A percentile compares a stretch with the other conserved stretches of the same genome.
Conservation (phyloP, 2,329 filamentous ascomycete species). For the Fusarium siculi region DNA sequence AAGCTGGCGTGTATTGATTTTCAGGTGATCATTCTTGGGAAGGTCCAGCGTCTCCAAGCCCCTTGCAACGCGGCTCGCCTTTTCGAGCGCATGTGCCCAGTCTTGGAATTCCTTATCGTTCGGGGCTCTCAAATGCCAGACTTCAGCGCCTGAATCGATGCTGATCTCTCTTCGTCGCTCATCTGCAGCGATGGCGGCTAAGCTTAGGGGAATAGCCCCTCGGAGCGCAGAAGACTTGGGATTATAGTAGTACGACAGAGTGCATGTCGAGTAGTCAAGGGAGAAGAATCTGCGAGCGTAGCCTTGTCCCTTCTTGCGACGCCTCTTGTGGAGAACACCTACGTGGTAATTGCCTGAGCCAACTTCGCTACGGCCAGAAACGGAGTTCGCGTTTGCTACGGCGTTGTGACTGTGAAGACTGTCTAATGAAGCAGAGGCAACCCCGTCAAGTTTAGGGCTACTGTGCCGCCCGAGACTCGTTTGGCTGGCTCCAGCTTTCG, state of each 20-base stretch:
- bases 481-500: conserved; percentile 55
- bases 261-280: conserved; percentile 92
- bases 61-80: conserved; percentile 75
- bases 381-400: conserved; percentile 57
- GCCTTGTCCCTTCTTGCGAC: conserved; percentile 92
- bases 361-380: conserved; percentile 64
- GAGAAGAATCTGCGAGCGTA: conserved; percentile 96
- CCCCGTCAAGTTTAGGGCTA: conserved; percentile 58
- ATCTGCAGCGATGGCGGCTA: conserved; percentile 91
- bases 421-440: conserved; percentile 66
- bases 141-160: conserved; percentile 94
- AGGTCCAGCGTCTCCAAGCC: conserved; percentile 57
- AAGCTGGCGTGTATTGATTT: conserved; percentile 43
- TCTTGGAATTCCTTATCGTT: conserved; percentile 86
- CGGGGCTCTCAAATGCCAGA: conserved; percentile 91
- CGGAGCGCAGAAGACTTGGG: conserved; percentile 91
- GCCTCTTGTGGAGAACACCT: conserved; percentile 86
- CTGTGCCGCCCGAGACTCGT: conserved; percentile 62
- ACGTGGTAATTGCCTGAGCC: conserved; percentile 74
- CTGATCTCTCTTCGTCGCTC: conserved; percentile 90
- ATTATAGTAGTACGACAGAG: conserved; percentile 95
- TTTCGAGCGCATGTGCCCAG: conserved; percentile 88
- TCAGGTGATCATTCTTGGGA: conserved; percentile 42
- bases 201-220: conserved; percentile 89
- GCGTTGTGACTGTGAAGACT: conserved; percentile 66